Evolutionary conservation across 495 filamentous ascomycete genomes (phyloP), one percentile per base, ranked within the genome.

Genomic region (Daldinia decipiens): DNA sequence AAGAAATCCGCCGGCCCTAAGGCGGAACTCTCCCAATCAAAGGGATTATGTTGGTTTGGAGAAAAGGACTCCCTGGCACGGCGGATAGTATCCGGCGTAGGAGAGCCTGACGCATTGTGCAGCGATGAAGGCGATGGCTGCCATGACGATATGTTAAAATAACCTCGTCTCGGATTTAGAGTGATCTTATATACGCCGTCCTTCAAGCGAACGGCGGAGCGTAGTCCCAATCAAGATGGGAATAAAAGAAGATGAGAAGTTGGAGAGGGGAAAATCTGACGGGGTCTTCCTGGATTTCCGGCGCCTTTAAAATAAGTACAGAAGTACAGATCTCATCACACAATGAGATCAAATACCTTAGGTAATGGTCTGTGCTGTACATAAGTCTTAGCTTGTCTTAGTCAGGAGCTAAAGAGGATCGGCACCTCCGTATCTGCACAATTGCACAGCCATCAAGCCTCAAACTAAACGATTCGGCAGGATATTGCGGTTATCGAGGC

Each of bases 111-210:
- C 54, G 60, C 66, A 34, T 61, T 34, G 53, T 59, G 59, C 50
- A 8, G 19, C 50, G 34, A 31, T 40, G 40, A 13, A 63, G 71
- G 69, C 15, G 32, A 58, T 19, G 40, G 52, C 45, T 29, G 59
- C 56, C 77, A 79, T 79, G 59, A 56, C 63, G 76, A 74, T 75
- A 79, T 79, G 61, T 19, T 78, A 63, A 65, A 40, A 54, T 47
- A 73, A 67, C 70, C 62, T 75, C 73, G 32, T 54, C 64, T 31
- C 68, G 74, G 72, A 69, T 72, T 55, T 69, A 56, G 21, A 47
- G 62, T 53, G 52, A 74, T 77, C 53, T 62, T 68, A 57, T 53
- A 72, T 51, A 17, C 73, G 70, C 73, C 75, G 75, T 70, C 51
- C 70, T 55, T 63, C 60, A 54, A 38, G 7, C 57, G 70, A 75